Evolutionary conservation across 1,139 yeast species (phyloP).

Genomic region (Wickerhamomyces sp.): DNA sequence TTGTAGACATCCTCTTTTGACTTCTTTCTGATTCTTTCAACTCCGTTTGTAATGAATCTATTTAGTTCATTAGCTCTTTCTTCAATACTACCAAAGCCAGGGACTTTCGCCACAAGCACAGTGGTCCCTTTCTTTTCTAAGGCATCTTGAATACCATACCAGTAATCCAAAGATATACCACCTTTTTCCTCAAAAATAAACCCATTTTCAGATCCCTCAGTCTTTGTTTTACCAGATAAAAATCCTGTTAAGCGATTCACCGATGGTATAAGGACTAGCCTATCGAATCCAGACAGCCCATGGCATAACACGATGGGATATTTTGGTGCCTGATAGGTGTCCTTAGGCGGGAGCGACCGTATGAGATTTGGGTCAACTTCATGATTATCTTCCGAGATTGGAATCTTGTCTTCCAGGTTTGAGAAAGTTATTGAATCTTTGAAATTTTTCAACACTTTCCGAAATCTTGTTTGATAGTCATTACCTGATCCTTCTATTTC

Average conservation of each 20-base stretch:
- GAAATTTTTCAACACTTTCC: constrained; percentile 5
- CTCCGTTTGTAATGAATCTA: constrained; percentile 43
- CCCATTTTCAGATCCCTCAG: constrained; percentile 20
- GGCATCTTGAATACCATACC: constrained; percentile 73
- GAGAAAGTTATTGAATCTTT: constrained; percentile 10
- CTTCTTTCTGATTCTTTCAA: constrained; percentile 31
- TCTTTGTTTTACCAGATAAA: constrained; percentile 19
- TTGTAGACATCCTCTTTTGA: constrained; percentile 33
- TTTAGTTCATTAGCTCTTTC: constrained; percentile 62
- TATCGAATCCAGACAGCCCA: constrained; percentile 80
- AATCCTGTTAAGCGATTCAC: constrained; percentile 27
- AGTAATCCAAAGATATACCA: constrained; percentile 57
- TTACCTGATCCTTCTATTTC: constrained; percentile 5
- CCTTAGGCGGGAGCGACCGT: constrained; percentile 18
- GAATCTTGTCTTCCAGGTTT: constrained; percentile 1
- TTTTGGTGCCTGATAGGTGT: constrained; percentile 36
- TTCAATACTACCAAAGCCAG: constrained; percentile 75
- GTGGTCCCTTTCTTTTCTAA: constrained; percentile 58
- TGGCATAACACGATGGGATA: constrained; percentile 77
- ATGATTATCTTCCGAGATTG: constrained; percentile 3
- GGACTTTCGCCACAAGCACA: constrained; percentile 72
- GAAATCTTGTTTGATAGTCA: neutral
- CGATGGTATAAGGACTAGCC: constrained; percentile 46
- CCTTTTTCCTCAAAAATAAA: constrained; percentile 24
- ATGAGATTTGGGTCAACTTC: constrained; percentile 13